Evolutionary conservation across 2,329 filamentous ascomycete species (phyloP), one percentile per base, ranked within the genome.

Genomic region (Fusarium subtropicale): DNA sequence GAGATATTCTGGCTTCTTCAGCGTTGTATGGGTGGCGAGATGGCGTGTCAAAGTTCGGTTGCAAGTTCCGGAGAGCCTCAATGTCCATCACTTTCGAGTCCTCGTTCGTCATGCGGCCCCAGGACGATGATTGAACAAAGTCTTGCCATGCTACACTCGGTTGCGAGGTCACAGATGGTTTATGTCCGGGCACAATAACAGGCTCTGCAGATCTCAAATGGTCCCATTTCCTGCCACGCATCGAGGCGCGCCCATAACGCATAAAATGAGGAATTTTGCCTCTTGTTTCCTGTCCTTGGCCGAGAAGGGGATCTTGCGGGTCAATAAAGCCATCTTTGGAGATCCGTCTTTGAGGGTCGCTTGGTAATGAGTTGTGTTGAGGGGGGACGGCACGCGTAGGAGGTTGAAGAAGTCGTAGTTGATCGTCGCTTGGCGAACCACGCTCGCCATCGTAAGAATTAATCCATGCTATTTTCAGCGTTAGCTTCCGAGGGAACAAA

Each of bases 171-270:
- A 62, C 75, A 36, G 79, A 75, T 15, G 82, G 80, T 59, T 78
- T 78, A 66, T 85, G 83, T 41, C 81, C 80, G 26, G 86, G 80
- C 48, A 88, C 84, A 66, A 89, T 88, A 66, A 89, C 86, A 6
- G 87, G 87, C 62, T 89, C 87, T 34, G 84, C 81, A 4, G 85
- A 85, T 54, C 87, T 85, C 53, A 89, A 76, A 71, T 89, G 86
- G 71, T 89, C 87, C 86, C 87, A 89, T 78, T 84, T 84, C 62
- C 86, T 82, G 5, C 86, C 86, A 47, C 76, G 77, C 68, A 72
- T 77, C 26, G 79, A 79, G 76, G 83, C 76, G 77, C 82, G 83
- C 45, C 85, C 82, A 69, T 85, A 75, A 71, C 78, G 79, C 53
- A 87, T 80, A 24, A 87, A 77, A 54, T 81, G 80, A 53, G 84